Evolutionary conservation across 2,329 filamentous ascomycete genomes (phyloP), one percentile per base, ranked within the genome.

Genomic region (Pseudogymnoascus sp.): DNA sequence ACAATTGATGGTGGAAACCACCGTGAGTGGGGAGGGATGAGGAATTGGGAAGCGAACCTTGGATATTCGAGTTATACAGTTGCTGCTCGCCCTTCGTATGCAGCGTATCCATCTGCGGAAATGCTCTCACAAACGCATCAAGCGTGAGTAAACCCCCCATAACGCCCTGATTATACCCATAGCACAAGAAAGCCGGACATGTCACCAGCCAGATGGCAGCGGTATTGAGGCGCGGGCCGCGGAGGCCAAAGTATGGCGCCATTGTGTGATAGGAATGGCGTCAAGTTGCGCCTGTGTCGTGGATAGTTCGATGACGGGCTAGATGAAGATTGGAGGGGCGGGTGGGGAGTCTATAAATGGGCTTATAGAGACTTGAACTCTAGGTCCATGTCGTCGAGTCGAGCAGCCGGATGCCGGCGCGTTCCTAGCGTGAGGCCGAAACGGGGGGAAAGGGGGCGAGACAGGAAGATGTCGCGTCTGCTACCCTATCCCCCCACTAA

Each of bases 141-240:
- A 70, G 64, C 42, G 63, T 66, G 39, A 72, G 63, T 17, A 81
- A 71, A 12, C 79, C 78, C 48, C 79, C 79, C n/a, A 78, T 74
- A 55, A 77, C 78, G 58, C 77, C 77, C 67, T 81, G 78, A 68
- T 82, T 81, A 73, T 81, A 82, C 60, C 80, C 80, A 66, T 79
- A 81, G 58, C 79, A 72, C 61, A 80, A 75, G 63, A 80, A 80
- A 15, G 75, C 31, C 4, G 62, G 62, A 36, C 60, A 61, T 4
- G 61, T 63, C 6, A 63, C 62, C 10, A 39, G 35, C 41, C 41
- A 61, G 13, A 63, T 63, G 17, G 61, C 61, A n/a, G 62, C 62
- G 13, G 59, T 38, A 13, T 38, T 48, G 12, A 63, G 41, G 27
- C 39, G 27, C 17, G 48, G 51, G 21, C 62, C 62, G 3, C 59